Evolutionary conservation across 2,329 filamentous ascomycete genomes (phyloP).

Genomic region (Monosporascus sp.): DNA sequence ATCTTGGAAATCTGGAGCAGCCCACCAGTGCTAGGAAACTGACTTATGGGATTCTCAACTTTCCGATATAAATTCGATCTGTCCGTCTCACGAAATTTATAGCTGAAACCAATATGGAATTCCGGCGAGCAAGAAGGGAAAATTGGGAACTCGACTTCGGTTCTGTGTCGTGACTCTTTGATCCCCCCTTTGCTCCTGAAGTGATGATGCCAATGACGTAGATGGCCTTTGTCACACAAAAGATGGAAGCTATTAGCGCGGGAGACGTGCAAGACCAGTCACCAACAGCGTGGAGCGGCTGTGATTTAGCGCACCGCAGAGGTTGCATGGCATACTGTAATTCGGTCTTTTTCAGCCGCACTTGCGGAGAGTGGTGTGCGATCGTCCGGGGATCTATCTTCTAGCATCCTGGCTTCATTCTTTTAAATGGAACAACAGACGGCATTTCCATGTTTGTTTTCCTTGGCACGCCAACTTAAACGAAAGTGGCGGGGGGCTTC

Average conservation of each 20-base stretch:
- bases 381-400: neutral
- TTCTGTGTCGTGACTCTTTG: neutral
- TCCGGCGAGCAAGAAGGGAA: neutral
- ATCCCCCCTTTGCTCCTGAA: neutral
- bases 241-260: conserved; percentile 1
- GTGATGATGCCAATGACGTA: conserved; percentile 9
- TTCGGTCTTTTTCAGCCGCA: neutral
- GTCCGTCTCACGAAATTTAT: neutral
- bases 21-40: too few relatives aligned
- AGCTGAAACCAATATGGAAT: too few relatives aligned
- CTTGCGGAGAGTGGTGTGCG: neutral
- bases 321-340: neutral
- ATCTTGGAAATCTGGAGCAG: conserved; percentile 4
- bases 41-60: too few relatives aligned
- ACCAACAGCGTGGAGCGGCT: neutral
- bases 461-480: too few relatives aligned
- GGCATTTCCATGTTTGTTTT: too few relatives aligned
- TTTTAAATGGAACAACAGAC: too few relatives aligned
- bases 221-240: conserved; percentile 7
- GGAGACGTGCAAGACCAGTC: neutral
- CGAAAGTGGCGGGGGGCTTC: neutral
- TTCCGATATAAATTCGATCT: too few relatives aligned
- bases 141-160: neutral
- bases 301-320: neutral
- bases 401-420: too few relatives aligned